Conservation (phyloP, 2,329 filamentous ascomycete genomes). For the Diaporthe capsici region DNA sequence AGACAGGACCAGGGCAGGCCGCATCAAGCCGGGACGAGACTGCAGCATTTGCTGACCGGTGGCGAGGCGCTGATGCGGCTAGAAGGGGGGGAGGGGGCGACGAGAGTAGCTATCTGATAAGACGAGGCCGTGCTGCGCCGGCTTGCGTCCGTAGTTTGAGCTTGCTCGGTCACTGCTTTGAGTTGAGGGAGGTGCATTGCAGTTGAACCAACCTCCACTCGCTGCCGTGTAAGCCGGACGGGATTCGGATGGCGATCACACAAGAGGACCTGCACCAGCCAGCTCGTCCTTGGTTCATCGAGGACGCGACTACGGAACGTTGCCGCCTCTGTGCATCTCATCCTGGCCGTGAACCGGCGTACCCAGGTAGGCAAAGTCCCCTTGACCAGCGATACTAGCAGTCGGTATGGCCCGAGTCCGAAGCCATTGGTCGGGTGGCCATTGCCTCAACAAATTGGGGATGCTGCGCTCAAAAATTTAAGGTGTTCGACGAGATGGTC, state of each 20-base stretch:
- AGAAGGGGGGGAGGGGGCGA: neutral
- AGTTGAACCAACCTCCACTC: neutral
- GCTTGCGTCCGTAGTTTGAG: neutral
- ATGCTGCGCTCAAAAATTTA: neutral
- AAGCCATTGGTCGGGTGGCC: neutral
- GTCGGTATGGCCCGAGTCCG: slow-evolving; percentile 14
- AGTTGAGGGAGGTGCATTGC: slow-evolving; percentile 7
- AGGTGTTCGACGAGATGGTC: neutral
- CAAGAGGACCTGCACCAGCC: slow-evolving; percentile 2
- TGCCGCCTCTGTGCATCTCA: neutral
- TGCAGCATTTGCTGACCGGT: slow-evolving; percentile 23
- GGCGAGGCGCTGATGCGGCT: neutral
- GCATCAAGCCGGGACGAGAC: slow-evolving; percentile 12
- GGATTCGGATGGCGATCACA: slow-evolving; percentile 25
- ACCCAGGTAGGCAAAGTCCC: neutral
- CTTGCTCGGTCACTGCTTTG: slow-evolving; percentile 19
- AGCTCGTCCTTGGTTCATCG: slow-evolving; percentile 9
- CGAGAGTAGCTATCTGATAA: slow-evolving; percentile 4
- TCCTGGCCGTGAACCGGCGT: neutral
- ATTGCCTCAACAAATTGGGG: slow-evolving; percentile 10
- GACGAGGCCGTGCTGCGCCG: slow-evolving; percentile 2
- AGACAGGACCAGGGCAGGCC: slow-evolving; percentile 6
- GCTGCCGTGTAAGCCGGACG: slow-evolving; percentile 20
- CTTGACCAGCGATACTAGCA: neutral
- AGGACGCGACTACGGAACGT: neutral